phyloP scores from a whole-genome alignment of 305 asterid genomes.

The Fraxinus paxiana region DNA sequence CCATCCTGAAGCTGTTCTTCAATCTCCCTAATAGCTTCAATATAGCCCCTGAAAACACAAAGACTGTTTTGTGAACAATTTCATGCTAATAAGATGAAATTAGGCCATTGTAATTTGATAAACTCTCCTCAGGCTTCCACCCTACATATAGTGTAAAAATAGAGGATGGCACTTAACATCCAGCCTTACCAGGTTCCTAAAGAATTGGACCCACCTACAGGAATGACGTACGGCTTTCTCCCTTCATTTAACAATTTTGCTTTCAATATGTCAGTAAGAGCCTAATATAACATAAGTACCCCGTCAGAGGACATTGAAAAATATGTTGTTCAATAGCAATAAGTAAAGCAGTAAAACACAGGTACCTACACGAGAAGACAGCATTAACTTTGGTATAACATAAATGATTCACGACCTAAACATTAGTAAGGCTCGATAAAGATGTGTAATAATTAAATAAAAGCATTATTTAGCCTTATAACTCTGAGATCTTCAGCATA shows the following conservation, averaged over 20 bases:
- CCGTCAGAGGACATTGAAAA: background rate
- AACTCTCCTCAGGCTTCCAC: background rate
- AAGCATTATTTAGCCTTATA: background rate
- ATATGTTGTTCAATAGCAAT: background rate
- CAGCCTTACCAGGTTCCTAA: conserved; percentile 83
- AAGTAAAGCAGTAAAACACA: background rate
- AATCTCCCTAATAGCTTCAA: conserved; percentile 87
- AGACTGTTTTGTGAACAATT: background rate
- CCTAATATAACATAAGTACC: conserved; percentile 40
- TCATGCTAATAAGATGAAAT: background rate
- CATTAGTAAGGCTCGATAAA: background rate
- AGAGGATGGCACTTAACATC: conserved; percentile 7
- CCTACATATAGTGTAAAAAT: background rate
- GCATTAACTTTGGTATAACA: background rate
- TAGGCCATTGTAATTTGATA: background rate
- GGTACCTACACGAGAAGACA: background rate
- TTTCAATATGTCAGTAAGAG: conserved; percentile 67
- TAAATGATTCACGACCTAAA: background rate
- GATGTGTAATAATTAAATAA: background rate
- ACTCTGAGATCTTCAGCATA: conserved; percentile 1
- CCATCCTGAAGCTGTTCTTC: conserved; percentile 52
- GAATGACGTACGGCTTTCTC: conserved; percentile 86
- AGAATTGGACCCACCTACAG: conserved; percentile 95
- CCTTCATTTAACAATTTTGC: conserved; percentile 77
- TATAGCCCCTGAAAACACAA: conserved; percentile 69